Percentiles rank a stretch among this genome's conserved stretches.
These are phyloP conservation scores for Xylariaceae sp. DNA, from an alignment of 2,329 filamentous ascomycete genomes.

Conservation along the genomic window DNA sequence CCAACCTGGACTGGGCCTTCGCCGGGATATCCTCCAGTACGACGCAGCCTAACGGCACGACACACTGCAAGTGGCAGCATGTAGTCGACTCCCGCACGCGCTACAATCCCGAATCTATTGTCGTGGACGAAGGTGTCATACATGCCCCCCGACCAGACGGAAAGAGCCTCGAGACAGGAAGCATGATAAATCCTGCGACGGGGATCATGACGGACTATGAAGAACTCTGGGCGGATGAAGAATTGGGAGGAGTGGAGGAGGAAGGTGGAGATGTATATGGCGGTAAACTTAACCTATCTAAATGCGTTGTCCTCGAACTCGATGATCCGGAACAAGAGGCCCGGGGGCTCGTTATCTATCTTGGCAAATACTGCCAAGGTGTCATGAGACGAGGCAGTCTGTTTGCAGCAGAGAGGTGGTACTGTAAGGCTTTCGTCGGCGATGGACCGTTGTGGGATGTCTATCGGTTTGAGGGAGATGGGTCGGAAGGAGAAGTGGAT, in stretches of 20 bases:
- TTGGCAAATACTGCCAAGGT: slow-evolving; percentile 55
- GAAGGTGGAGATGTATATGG: neutral
- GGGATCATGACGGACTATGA: slow-evolving; percentile 54
- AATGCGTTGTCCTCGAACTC: slow-evolving; percentile 40
- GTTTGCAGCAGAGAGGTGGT: slow-evolving; percentile 53
- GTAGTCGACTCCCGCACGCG: slow-evolving; percentile 54
- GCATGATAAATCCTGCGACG: slow-evolving; percentile 56
- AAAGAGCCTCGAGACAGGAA: slow-evolving; percentile 51
- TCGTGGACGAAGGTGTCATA: slow-evolving; percentile 55
- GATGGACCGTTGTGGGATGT: too few species aligned
- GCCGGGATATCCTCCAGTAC: slow-evolving; percentile 48
- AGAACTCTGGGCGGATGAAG: slow-evolving; percentile 59
- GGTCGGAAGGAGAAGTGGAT: too few species aligned
- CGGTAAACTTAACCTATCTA: slow-evolving; percentile 9
- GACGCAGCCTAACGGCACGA: slow-evolving; percentile 24
- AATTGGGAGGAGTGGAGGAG: slow-evolving; percentile 30
- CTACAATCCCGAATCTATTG: slow-evolving; percentile 32
- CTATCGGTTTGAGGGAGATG: too few species aligned
- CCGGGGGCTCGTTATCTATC: slow-evolving; percentile 49
- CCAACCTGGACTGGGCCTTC: slow-evolving; percentile 61
- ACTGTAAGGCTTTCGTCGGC: too few species aligned
- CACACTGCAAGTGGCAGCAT: slow-evolving; percentile 50
- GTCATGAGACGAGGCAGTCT: slow-evolving; percentile 43
- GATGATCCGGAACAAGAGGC: slow-evolving; percentile 30
- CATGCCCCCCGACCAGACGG: slow-evolving; percentile 35